Percentiles rank a stretch among this genome's conserved stretches.
These are phyloP conservation scores for Aurantiochytrium sp. DNA, from an alignment of 108 stramenopile species.

Conservation along the genomic window DNA sequence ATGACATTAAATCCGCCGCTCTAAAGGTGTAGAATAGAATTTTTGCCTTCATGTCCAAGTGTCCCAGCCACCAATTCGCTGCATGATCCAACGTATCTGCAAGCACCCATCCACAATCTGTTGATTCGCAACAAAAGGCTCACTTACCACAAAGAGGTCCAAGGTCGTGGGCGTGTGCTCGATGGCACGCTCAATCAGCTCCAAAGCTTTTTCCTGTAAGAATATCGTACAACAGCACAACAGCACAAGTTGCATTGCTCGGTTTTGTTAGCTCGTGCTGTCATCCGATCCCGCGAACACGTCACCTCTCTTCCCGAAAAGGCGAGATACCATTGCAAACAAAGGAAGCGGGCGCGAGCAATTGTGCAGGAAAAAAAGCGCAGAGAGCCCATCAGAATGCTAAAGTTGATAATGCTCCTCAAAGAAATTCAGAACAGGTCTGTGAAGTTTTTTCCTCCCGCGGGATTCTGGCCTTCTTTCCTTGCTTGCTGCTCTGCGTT, in stretches of 20 bases:
- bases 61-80: not conserved
- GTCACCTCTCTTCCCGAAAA: not conserved
- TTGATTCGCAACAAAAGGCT: not conserved
- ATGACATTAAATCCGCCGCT: not conserved
- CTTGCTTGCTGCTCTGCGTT: too few species aligned
- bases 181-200: constrained; percentile 70
- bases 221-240: too few species aligned
- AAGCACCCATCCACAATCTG: too few species aligned
- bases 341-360: not conserved
- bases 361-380: not conserved
- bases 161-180: constrained; percentile 81
- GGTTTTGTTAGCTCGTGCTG: too few species aligned
- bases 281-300: not conserved
- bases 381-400: not conserved
- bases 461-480: not conserved
- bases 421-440: constrained; percentile 16
- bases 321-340: too few species aligned
- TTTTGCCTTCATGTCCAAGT: not conserved
- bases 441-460: constrained; percentile 4
- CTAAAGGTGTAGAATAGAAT: constrained; percentile 19
- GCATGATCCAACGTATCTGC: too few species aligned
- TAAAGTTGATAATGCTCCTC: not conserved
- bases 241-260: too few species aligned
- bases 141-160: constrained; percentile 53
- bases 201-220: constrained; percentile 55